Evolutionary conservation across 2,329 filamentous ascomycete species (phyloP), one percentile per base, ranked within the genome.

Genomic region (Tolypocladium cylindrosporum): DNA sequence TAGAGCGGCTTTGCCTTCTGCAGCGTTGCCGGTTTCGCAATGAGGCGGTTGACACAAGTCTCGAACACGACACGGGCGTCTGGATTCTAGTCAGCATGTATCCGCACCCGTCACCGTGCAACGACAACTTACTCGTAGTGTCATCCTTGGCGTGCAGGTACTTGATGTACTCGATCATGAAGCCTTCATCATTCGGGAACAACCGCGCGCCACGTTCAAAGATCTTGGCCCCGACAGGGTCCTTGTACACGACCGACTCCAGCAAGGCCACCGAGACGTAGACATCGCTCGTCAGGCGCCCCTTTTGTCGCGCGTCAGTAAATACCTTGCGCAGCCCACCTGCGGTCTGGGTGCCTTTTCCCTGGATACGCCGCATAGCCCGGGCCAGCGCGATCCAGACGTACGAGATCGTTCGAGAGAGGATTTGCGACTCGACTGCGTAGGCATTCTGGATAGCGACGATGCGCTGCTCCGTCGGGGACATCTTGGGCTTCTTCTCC

Each of bases 61-160:
- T 97, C 94, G 67, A 99, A 99, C 2, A 97, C 91, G 11, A 94
- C 92, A 63, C 94, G 85, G 40, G 94, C 94, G 79, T 99, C 91
- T 92, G 64, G 40, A 40, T 40, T 24, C 16, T 16, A 2, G 59
- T 68, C 53, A 71, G 66, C 51, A 53, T 34, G 41, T 14, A 52
- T 27, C 50, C 48, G 8, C 16, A 40, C 48, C 24, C 27, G 9
- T 24, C 27, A n/a, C 11, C 9, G 19, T 4, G 24, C n/a, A 31
- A 19, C 24, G 19, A 34, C 36, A 39, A 80, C 89, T 80, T 81
- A 95, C 90, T 97, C 39, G 91, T 96, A 54, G 91, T 87, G 72
- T 99, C 94, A 65, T 96, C 93, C 69, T 90, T 91, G 14, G 89
- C 88, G 66, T 97, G 89, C 60, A 99, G 77, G 72, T 96, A 94